Percentiles rank a stretch among this genome's conserved stretches.
phyloP scores from a whole-genome alignment of 2,329 filamentous ascomycete species.

The Cadophora sp. region DNA sequence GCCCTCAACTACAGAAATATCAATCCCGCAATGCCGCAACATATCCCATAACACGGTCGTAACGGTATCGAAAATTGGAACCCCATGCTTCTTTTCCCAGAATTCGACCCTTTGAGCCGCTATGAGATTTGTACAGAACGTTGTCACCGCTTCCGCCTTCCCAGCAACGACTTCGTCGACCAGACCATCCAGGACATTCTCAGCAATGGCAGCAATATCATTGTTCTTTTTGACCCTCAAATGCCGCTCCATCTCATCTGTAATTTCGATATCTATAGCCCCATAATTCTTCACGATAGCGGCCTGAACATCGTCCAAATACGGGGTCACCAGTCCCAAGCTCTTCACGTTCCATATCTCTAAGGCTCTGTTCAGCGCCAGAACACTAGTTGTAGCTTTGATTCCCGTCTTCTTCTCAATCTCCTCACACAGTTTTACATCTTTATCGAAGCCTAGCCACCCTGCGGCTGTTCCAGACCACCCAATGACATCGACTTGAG shows the following conservation, averaged over 20 bases:
- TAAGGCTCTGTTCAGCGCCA: constrained; percentile 49
- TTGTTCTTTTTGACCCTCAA: constrained; percentile 47
- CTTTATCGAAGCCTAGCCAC: constrained; percentile 50
- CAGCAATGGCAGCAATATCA: constrained; percentile 46
- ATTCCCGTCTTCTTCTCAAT: constrained; percentile 49
- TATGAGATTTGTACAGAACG: constrained; percentile 53
- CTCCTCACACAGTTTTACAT: constrained; percentile 47
- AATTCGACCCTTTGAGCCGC: constrained; percentile 47
- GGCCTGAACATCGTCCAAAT: constrained; percentile 49
- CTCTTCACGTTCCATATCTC: constrained; percentile 38
- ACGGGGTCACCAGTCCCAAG: constrained; percentile 51
- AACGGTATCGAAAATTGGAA: constrained; percentile 51
- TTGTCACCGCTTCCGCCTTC: constrained; percentile 46
- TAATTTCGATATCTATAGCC: constrained; percentile 44
- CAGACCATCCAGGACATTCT: constrained; percentile 43
- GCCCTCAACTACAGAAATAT: constrained; percentile 40
- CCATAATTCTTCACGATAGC: constrained; percentile 47
- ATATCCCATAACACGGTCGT: constrained; percentile 51
- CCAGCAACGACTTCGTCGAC: constrained; percentile 28
- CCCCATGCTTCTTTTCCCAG: constrained; percentile 48
- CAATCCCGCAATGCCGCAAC: constrained; percentile 44
- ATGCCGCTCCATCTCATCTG: constrained; percentile 44
- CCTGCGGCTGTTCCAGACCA: constrained; percentile 49
- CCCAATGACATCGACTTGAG: constrained; percentile 48
- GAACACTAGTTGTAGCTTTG: constrained; percentile 49